phyloP scores from a whole-genome alignment of 495 filamentous ascomycete species.

The Hyphodiscus hymeniophilus region DNA sequence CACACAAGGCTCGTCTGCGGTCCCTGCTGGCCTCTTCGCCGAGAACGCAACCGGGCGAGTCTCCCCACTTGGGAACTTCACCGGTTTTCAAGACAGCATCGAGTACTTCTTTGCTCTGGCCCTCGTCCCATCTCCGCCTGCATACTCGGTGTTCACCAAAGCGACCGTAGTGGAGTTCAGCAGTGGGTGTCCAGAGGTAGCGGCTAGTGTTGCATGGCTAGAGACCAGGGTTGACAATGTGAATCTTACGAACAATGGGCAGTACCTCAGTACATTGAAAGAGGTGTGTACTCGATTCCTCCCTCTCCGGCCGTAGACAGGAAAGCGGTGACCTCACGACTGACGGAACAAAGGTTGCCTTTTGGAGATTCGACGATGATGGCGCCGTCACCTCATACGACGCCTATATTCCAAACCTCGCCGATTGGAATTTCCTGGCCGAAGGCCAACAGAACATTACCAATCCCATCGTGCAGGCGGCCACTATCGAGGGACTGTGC shows the following conservation, averaged over 20 bases:
- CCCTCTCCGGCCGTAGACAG: too few relatives aligned
- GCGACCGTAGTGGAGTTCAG: not conserved
- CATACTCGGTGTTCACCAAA: not conserved
- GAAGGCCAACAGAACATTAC: constrained; percentile 1
- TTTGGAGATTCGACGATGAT: constrained; percentile 2
- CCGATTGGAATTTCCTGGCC: not conserved
- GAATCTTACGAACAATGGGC: not conserved
- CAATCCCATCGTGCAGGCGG: constrained; percentile 1
- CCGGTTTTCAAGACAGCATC: constrained; percentile 1
- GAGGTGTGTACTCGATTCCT: too few relatives aligned
- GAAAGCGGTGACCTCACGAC: too few relatives aligned
- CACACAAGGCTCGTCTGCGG: not conserved
- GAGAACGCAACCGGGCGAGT: constrained; percentile 4
- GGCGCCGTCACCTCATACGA: constrained; percentile 7
- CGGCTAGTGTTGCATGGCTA: not conserved
- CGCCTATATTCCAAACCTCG: constrained; percentile 6
- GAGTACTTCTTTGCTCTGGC: constrained; percentile 9
- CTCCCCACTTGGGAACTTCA: constrained; percentile 5
- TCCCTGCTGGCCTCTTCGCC: constrained; percentile 1
- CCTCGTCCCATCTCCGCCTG: not conserved
- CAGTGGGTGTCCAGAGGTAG: constrained; percentile 4
- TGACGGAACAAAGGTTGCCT: not conserved
- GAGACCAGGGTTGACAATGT: constrained; percentile 2
- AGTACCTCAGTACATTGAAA: constrained; percentile 2
- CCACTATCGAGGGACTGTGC: not conserved